These are phyloP conservation scores for Nigrospora oryzae DNA, from an alignment of 2,329 filamentous ascomycete species.

Conservation along the genomic window DNA sequence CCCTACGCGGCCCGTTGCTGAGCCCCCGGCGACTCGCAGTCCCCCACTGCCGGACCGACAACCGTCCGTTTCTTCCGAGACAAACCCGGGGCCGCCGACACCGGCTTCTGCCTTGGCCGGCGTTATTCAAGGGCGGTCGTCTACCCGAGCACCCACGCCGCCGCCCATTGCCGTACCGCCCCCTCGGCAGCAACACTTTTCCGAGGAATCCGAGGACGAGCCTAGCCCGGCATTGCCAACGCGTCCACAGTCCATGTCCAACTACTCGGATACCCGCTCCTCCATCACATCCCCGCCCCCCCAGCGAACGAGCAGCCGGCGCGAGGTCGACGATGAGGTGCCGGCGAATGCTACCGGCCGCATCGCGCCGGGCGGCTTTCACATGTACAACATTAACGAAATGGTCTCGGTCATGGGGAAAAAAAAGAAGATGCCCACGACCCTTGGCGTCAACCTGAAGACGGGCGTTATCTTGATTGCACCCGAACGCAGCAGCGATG, in stretches of 20 bases:
- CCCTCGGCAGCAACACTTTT: conserved; percentile 47
- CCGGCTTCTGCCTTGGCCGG: conserved; percentile 47
- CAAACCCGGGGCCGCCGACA: conserved; percentile 27
- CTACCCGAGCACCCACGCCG: conserved; percentile 34
- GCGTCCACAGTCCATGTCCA: conserved; percentile 17
- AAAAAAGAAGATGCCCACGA: conserved; percentile 97
- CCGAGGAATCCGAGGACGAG: conserved; percentile 61
- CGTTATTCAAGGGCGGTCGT: conserved; percentile 41
- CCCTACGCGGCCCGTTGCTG: conserved; percentile 30
- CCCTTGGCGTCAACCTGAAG: conserved; percentile 81
- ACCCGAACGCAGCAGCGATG: conserved; percentile 75
- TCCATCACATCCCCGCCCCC: conserved; percentile 14
- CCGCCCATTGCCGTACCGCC: conserved; percentile 40
- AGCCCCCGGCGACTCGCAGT: conserved; percentile 26
- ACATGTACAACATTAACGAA: conserved; percentile 94
- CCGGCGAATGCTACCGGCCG: conserved; percentile 32
- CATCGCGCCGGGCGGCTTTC: conserved; percentile 72
- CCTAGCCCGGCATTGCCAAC: conserved; percentile 36
- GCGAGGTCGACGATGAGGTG: conserved; percentile 21
- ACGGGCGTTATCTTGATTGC: conserved; percentile 87
- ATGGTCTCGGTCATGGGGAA: conserved; percentile 97
- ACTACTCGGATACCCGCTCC: conserved; percentile 11
- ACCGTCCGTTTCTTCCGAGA: conserved; percentile 10
- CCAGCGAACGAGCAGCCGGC: conserved; percentile 24
- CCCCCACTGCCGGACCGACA: conserved; percentile 29